These are phyloP conservation scores for Pseudofabraea citricarpa DNA, from an alignment of 2,329 filamentous ascomycete species.

Conservation along the genomic window DNA sequence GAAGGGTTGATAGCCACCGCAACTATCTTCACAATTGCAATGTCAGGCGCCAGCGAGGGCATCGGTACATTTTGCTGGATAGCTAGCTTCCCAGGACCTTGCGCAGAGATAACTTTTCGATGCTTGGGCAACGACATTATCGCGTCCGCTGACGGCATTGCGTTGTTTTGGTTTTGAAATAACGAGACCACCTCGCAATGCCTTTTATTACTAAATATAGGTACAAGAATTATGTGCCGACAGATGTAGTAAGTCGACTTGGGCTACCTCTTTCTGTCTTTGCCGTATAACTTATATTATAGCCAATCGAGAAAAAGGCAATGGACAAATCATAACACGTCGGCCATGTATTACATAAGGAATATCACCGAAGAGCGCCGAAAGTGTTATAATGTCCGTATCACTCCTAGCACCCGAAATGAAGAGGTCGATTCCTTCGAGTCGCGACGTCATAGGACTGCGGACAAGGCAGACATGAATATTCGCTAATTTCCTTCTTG, in stretches of 20 bases:
- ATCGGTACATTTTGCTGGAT: slow-evolving; percentile 10
- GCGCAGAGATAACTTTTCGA: slow-evolving; percentile 2
- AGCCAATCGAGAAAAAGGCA: too few relatives aligned
- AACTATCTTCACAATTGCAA: slow-evolving; percentile 9
- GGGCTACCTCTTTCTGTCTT: not conserved
- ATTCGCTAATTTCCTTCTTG: too few relatives aligned
- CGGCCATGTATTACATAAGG: not conserved
- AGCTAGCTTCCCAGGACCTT: slow-evolving; percentile 4
- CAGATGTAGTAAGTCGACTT: not conserved
- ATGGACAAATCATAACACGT: not conserved
- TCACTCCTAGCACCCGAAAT: too few relatives aligned
- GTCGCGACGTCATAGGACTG: too few relatives aligned
- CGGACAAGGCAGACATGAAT: too few relatives aligned
- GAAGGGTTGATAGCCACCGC: slow-evolving; percentile 32
- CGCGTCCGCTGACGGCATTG: not conserved
- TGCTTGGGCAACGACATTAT: not conserved
- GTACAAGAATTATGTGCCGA: not conserved
- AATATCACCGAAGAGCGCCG: not conserved
- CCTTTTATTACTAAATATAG: not conserved
- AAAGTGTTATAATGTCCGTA: too few relatives aligned
- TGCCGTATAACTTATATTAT: not conserved
- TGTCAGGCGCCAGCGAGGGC: slow-evolving; percentile 7
- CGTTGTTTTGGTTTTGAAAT: not conserved
- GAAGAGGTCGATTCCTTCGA: too few relatives aligned
- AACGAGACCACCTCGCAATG: not conserved